A percentile compares a stretch with the other conserved stretches of the same genome.
phyloP scores from a whole-genome alignment of 192 early-diverging fungal genomes.

The Thamnidium elegans region DNA sequence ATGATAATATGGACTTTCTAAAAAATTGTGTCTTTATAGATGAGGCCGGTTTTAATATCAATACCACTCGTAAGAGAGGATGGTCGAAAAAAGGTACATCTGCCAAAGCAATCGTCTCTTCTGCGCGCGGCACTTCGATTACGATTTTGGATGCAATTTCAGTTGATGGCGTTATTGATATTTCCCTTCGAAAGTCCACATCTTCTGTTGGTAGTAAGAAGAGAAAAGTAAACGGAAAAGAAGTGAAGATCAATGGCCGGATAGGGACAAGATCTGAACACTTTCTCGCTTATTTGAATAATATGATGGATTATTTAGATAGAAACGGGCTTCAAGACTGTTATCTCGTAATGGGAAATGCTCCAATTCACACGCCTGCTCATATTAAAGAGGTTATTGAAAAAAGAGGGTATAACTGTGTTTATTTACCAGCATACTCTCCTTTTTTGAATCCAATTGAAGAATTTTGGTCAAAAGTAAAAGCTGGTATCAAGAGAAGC shows the following conservation, averaged over 20 bases:
- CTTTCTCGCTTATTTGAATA: background rate
- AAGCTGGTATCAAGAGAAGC: too few relatives aligned
- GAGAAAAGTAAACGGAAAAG: background rate
- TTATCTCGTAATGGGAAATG: slow-evolving; percentile 33
- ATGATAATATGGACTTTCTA: slow-evolving; percentile 15
- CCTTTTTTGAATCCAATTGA: too few relatives aligned
- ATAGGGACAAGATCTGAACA: slow-evolving; percentile 5
- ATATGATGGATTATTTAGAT: slow-evolving; percentile 12
- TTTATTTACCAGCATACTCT: too few relatives aligned
- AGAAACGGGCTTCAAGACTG: slow-evolving; percentile 7
- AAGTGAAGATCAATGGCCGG: background rate
- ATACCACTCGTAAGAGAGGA: slow-evolving; percentile 4
- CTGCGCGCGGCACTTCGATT: slow-evolving; percentile 2
- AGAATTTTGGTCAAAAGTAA: too few relatives aligned
- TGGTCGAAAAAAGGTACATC: slow-evolving; percentile 1
- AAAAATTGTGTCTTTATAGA: slow-evolving; percentile 23
- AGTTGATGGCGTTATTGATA: slow-evolving; percentile 1
- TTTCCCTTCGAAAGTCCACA: background rate
- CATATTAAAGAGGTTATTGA: slow-evolving; percentile 1
- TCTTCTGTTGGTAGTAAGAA: background rate
- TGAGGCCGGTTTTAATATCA: slow-evolving; percentile 22
- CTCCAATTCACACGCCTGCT: slow-evolving; percentile 12
- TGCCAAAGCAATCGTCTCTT: background rate
- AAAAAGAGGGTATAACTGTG: too few relatives aligned
- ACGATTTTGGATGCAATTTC: slow-evolving; percentile 9